Percentiles rank a stretch among this genome's conserved stretches.
Evolutionary conservation across 306 rosid genomes (phyloP).

Genomic region (Dalbergia cultrata): DNA sequence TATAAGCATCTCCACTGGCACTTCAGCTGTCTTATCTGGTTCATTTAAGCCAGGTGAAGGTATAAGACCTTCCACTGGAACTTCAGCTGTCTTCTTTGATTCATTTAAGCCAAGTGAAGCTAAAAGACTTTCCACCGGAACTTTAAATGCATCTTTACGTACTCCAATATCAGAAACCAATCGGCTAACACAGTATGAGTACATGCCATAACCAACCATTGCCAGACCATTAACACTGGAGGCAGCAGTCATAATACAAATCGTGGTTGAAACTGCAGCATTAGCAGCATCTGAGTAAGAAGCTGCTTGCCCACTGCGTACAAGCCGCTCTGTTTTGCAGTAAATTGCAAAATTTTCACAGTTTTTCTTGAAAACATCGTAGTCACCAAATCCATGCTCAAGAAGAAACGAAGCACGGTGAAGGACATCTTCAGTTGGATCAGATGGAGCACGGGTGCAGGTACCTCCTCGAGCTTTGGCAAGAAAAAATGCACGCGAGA

Average conservation of each 20-base stretch:
- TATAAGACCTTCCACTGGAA: slow-evolving; percentile 46
- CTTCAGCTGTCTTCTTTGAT: slow-evolving; percentile 41
- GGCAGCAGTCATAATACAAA: slow-evolving; percentile 61
- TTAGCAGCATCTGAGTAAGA: slow-evolving; percentile 66
- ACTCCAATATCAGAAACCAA: slow-evolving; percentile 72
- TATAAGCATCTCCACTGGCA: neutral
- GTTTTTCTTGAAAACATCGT: slow-evolving; percentile 75
- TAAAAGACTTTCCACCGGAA: slow-evolving; percentile 72
- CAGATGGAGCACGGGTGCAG: slow-evolving; percentile 75
- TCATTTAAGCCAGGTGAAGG: slow-evolving; percentile 32
- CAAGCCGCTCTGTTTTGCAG: slow-evolving; percentile 89
- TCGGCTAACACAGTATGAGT: slow-evolving; percentile 58
- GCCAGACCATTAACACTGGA: slow-evolving; percentile 62
- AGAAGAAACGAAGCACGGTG: slow-evolving; percentile 77
- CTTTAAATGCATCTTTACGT: slow-evolving; percentile 72
- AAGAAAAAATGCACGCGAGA: slow-evolving; percentile 55
- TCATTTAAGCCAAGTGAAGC: slow-evolving; percentile 38
- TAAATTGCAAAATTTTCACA: slow-evolving; percentile 90
- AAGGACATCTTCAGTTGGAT: slow-evolving; percentile 66
- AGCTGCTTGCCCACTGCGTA: slow-evolving; percentile 79
- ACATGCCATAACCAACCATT: slow-evolving; percentile 60
- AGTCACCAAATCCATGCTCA: slow-evolving; percentile 75
- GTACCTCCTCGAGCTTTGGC: slow-evolving; percentile 93
- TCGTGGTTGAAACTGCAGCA: slow-evolving; percentile 64
- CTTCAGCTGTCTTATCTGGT: slow-evolving; percentile 41